Conservation (phyloP, 2,329 filamentous ascomycete genomes). For the Passalora sequoiae region DNA sequence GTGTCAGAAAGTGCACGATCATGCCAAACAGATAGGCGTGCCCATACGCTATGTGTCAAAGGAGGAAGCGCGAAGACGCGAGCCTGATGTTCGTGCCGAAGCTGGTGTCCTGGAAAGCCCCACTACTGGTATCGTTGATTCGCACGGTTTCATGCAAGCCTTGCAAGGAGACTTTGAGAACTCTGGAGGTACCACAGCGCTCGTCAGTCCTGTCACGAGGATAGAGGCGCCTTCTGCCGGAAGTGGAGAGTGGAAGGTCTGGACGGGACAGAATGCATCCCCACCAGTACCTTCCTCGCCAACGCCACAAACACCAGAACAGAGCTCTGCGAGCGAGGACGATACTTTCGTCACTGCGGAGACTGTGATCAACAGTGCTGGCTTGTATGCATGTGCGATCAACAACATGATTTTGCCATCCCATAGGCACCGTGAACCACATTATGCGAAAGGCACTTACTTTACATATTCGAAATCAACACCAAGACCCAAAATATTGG, state of each 20-base stretch:
- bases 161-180: conserved; percentile 74
- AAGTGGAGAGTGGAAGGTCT: conserved; percentile 64
- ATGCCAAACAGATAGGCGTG: conserved; percentile 54
- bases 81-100: conserved; percentile 69
- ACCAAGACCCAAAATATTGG: conserved; percentile 64
- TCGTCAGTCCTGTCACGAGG: conserved; percentile 60
- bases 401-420: conserved; percentile 73
- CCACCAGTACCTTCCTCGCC: conserved; percentile 21
- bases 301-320: conserved; percentile 22
- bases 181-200: conserved; percentile 66
- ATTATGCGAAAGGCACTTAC: conserved; percentile 93
- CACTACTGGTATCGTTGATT: conserved; percentile 86
- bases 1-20: conserved; percentile 52
- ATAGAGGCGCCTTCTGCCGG: conserved; percentile 52
- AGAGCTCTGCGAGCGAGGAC: conserved; percentile 37
- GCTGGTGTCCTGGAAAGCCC: conserved; percentile 75
- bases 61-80: conserved; percentile 58
- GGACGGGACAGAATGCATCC: conserved; percentile 34
- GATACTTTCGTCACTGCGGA: conserved; percentile 60
- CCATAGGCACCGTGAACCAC: conserved; percentile 54
- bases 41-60: conserved; percentile 65
- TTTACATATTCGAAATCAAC: conserved; percentile 69
- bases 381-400: conserved; percentile 68
- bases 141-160: conserved; percentile 75
- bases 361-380: conserved; percentile 78